Conservation (phyloP, 352 stramenopile species). For the Bremia lactucae region DNA sequence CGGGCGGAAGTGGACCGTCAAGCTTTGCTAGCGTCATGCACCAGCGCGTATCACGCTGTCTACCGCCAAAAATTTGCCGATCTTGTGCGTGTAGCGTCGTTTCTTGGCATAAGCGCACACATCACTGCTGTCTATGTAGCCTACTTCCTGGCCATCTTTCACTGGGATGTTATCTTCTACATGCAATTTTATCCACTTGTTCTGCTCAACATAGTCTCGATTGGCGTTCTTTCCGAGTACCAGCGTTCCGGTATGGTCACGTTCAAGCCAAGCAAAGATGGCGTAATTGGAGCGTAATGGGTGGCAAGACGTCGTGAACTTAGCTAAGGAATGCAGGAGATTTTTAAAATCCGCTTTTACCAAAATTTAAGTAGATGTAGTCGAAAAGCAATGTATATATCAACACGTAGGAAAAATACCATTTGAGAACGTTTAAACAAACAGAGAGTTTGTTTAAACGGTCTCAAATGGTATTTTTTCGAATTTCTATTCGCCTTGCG, state of each 20-base stretch:
- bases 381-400: too few species aligned
- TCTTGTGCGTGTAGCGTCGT: constrained; percentile 63
- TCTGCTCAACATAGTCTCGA: constrained; percentile 50
- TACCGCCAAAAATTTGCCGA: constrained; percentile 49
- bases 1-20: constrained; percentile 51
- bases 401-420: too few species aligned
- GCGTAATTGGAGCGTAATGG: constrained; percentile 18
- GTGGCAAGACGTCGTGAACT: too few species aligned
- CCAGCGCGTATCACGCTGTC: constrained; percentile 44
- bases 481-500: too few species aligned
- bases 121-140: constrained; percentile 58
- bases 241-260: constrained; percentile 55
- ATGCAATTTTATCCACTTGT: constrained; percentile 69
- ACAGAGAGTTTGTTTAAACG: too few species aligned
- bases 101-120: constrained; percentile 75
- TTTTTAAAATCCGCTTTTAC: too few species aligned
- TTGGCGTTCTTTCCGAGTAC: constrained; percentile 43
- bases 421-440: too few species aligned
- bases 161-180: constrained; percentile 68
- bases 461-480: too few species aligned
- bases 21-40: constrained; percentile 44
- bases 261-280: constrained; percentile 30
- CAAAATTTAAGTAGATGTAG: too few species aligned
- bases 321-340: too few species aligned
- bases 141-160: constrained; percentile 57